A percentile compares a stretch with the other conserved stretches of the same genome.
phyloP scores from a whole-genome alignment of 345 rosid species.

The Mangifera indica region DNA sequence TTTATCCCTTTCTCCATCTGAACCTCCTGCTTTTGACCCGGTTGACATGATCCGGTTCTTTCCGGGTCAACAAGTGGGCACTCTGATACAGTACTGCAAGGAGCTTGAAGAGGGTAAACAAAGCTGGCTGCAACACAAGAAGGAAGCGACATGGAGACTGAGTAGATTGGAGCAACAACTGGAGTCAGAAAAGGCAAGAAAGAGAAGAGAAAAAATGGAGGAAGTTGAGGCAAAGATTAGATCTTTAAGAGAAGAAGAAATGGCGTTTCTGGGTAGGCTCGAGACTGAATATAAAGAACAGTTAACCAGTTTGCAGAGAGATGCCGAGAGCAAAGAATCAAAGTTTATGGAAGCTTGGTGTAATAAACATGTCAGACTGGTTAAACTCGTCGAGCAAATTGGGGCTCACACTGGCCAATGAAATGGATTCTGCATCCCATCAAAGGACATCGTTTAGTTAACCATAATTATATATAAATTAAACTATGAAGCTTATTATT shows the following conservation, averaged over 20 bases:
- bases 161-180: conserved; percentile 31
- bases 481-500: background rate
- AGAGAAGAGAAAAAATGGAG: conserved; percentile 28
- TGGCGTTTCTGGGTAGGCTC: conserved; percentile 18
- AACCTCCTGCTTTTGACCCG: conserved; percentile 15
- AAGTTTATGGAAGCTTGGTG: conserved; percentile 30
- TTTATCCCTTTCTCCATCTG: conserved; percentile 18
- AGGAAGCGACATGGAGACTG: conserved; percentile 33
- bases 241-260: conserved; percentile 26
- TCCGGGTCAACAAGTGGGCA: conserved; percentile 15
- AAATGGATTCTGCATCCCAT: background rate
- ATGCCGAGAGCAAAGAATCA: conserved; percentile 23
- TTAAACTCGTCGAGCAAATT: conserved; percentile 22
- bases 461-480: background rate
- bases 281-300: conserved; percentile 26
- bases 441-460: conserved; percentile 10
- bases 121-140: conserved; percentile 33
- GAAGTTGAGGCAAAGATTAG: conserved; percentile 26
- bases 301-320: conserved; percentile 21
- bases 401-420: conserved; percentile 11
- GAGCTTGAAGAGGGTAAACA: conserved; percentile 29
- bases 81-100: conserved; percentile 21
- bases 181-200: conserved; percentile 27
- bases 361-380: conserved; percentile 20
- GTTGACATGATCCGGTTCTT: conserved; percentile 9